Base-by-base conservation (phyloP, 164 flowering plant species). In the Akebia trifoliata region DNA sequence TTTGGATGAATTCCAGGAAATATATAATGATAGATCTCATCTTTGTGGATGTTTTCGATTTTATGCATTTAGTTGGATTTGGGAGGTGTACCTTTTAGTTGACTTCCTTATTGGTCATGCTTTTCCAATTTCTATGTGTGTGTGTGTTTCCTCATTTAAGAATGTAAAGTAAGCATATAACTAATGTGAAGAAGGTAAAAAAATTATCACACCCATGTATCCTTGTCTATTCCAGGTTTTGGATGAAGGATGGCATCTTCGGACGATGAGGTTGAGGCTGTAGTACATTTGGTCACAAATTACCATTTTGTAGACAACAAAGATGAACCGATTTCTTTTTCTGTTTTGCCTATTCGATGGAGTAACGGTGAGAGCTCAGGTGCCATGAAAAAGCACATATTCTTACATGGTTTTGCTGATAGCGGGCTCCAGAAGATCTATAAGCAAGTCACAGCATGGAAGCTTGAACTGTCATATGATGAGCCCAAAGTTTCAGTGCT, bases 371-470 rank as follows among this genome's bases (percentile, higher is more conserved):
- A 57, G 30, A 65, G 15, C 12, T n/a, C 37, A 11, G 63, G 50
- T 8, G 67, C 38, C 18, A 24, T 7, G 12, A 30, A 60, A 20
- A 30, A 25, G 28, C 57, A 57, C 48, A 58, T 79, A 15, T 79
- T 75, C 43, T 60, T 87, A 60, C 62, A 61, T 8, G 95, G 88
- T 5, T 59, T 48, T 45, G 73, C 59, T 17, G 81, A 76, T 61
- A 50, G 63, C 54, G 90, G 88, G 29, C 78, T 76, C 32, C 76
- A 57, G 25, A 65, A 57, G 43, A 47, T 92, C 14, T 76, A 72
- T 60, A 84, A 79, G 73, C 77, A 63, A 54, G 92, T 83, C 10
- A 64, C 52, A 14, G 79, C 86, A 0, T 92, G 98, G 98, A 88
- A 68, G 68, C 72, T 82, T 69, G 81, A 81, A 34, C 72, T 86